Evolutionary conservation across 345 rosid species (phyloP).

Genomic region (Arabis alpina): DNA sequence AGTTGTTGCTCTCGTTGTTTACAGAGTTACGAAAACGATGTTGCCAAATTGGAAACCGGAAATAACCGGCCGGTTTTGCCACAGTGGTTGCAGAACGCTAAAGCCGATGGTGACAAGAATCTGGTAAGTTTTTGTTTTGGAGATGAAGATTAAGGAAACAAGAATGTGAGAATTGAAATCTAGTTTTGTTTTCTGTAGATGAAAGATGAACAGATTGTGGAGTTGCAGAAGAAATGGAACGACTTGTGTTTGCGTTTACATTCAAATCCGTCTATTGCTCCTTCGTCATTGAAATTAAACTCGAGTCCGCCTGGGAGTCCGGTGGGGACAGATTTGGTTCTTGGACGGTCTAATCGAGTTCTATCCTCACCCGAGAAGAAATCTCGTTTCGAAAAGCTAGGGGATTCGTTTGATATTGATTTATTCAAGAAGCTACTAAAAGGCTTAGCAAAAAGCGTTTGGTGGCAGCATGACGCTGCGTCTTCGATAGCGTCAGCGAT

Average conservation of each 20-base stretch:
- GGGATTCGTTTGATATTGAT: slow-evolving; percentile 58
- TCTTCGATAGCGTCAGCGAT: slow-evolving; percentile 78
- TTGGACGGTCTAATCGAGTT: slow-evolving; percentile 61
- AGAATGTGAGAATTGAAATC: not conserved
- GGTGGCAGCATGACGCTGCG: slow-evolving; percentile 98
- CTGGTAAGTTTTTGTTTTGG: slow-evolving; percentile 42
- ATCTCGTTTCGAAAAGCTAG: slow-evolving; percentile 48
- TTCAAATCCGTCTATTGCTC: slow-evolving; percentile 51
- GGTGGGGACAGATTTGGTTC: slow-evolving; percentile 82
- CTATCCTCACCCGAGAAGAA: slow-evolving; percentile 49
- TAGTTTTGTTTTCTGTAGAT: slow-evolving; percentile 41
- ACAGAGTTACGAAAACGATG: slow-evolving; percentile 69
- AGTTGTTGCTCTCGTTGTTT: slow-evolving; percentile 72
- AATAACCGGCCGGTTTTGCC: slow-evolving; percentile 59
- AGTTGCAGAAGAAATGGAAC: slow-evolving; percentile 85
- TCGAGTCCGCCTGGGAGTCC: slow-evolving; percentile 75
- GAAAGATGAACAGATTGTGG: slow-evolving; percentile 66
- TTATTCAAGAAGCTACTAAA: slow-evolving; percentile 79
- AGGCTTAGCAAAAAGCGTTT: slow-evolving; percentile 70
- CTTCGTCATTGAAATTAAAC: slow-evolving; percentile 48
- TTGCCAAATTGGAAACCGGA: slow-evolving; percentile 57
- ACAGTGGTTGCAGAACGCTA: slow-evolving; percentile 86
- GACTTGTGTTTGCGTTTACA: slow-evolving; percentile 68
- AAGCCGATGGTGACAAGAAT: slow-evolving; percentile 52
- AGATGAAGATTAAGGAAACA: not conserved